A percentile compares a stretch with the other conserved stretches of the same genome.
These are phyloP conservation scores for Melaleuca alternifolia DNA, from an alignment of 345 rosid species.

Conservation along the genomic window DNA sequence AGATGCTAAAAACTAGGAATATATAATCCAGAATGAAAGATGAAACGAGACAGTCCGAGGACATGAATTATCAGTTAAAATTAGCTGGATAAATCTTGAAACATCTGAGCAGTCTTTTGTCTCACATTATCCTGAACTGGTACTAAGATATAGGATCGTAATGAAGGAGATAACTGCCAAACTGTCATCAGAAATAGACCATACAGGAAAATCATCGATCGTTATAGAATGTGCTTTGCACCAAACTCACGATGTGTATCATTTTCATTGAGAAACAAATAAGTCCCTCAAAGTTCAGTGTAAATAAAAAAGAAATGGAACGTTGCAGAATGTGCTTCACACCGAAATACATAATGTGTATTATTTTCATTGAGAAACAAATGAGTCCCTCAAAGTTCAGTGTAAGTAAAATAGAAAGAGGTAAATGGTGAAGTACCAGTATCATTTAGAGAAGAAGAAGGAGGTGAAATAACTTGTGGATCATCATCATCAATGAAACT, in stretches of 20 bases:
- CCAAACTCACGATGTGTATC: neutral
- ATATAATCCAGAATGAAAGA: neutral
- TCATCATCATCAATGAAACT: slow-evolving; percentile 70
- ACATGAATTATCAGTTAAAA: neutral
- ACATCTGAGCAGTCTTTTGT: neutral
- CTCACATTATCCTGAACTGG: neutral
- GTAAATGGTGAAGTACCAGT: slow-evolving; percentile 18
- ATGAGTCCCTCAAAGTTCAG: neutral
- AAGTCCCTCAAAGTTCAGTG: neutral
- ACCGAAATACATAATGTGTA: neutral
- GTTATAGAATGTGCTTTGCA: neutral
- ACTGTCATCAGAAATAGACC: neutral
- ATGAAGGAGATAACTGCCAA: neutral
- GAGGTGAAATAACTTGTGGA: slow-evolving; percentile 4
- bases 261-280: neutral
- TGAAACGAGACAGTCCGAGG: neutral
- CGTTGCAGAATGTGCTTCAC: neutral
- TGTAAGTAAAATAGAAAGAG: neutral
- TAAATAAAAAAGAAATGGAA: neutral
- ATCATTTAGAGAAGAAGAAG: slow-evolving; percentile 9
- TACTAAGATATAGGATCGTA: neutral
- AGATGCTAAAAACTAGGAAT: neutral
- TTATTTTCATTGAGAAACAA: neutral
- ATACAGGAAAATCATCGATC: neutral
- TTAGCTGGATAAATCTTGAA: neutral